Evolutionary conservation across 352 stramenopile species (phyloP).

Genomic region (Phytopythium boreale): DNA sequence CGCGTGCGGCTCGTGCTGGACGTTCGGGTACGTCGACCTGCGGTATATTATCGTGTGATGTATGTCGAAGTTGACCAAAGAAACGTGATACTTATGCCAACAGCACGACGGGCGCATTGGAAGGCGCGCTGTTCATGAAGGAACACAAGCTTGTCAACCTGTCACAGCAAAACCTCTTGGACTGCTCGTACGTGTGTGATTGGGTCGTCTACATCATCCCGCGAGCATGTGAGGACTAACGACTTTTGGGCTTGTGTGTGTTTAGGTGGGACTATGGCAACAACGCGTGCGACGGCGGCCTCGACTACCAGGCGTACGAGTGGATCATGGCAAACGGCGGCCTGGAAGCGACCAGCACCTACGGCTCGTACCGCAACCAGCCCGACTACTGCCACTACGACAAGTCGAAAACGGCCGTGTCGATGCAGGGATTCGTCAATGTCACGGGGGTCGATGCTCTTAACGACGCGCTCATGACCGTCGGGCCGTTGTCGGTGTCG

Average conservation of each 20-base stretch:
- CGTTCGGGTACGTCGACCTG: slow-evolving; percentile 62
- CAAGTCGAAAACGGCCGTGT: slow-evolving; percentile 56
- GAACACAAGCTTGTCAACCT: slow-evolving; percentile 78
- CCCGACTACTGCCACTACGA: slow-evolving; percentile 91
- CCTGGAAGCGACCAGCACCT: slow-evolving; percentile 77
- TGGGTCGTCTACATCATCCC: background rate
- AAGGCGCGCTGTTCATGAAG: slow-evolving; percentile 71
- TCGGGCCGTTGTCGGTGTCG: slow-evolving; percentile 87
- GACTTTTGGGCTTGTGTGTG: background rate
- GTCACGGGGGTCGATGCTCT: slow-evolving; percentile 71
- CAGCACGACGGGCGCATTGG: slow-evolving; percentile 79
- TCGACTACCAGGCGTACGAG: slow-evolving; percentile 89
- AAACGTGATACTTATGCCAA: background rate
- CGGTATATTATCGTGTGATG: background rate
- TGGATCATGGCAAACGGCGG: slow-evolving; percentile 85
- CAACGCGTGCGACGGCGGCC: slow-evolving; percentile 84
- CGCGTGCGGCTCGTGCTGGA: slow-evolving; percentile 91
- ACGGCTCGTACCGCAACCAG: slow-evolving; percentile 85
- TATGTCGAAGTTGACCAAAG: slow-evolving; percentile 1
- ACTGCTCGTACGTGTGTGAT: slow-evolving; percentile 72
- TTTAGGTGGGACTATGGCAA: slow-evolving; percentile 88
- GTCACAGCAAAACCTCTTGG: slow-evolving; percentile 88
- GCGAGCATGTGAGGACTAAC: background rate
- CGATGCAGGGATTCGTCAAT: slow-evolving; percentile 80
- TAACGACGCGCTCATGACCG: slow-evolving; percentile 74